Base-by-base conservation (phyloP, 2,329 filamentous ascomycete genomes). In the Anthostomella pinea region DNA sequence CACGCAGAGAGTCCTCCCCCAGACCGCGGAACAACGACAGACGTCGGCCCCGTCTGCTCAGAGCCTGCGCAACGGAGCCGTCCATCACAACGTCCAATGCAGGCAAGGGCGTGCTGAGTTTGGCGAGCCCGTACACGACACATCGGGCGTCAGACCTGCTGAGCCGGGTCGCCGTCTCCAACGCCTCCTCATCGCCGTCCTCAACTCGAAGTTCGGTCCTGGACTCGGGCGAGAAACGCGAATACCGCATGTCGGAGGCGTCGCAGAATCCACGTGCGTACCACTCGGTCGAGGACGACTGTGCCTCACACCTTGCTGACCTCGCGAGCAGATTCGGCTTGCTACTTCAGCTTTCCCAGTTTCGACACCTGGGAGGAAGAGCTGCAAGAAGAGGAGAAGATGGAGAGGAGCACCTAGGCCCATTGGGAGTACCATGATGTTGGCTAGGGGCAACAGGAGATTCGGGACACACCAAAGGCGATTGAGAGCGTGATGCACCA, bases 301-400 rank as follows among this genome's bases (percentile, higher is more conserved):
- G n/a, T n/a, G n/a, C n/a, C n/a, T n/a, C n/a, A n/a, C n/a, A n/a
- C n/a, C n/a, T n/a, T n/a, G n/a, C n/a, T n/a, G n/a, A n/a, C n/a
- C n/a, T n/a, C n/a, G n/a, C 30, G 6, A 25, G 16, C 43, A 64
- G 60, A 60, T 33, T 63, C 65, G 52, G 73, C 68, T 38, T 75
- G 77, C 44, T 87, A 87, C 62, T 81, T 84, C 55, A 85, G 82
- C 66, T 87, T 87, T 57, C 83, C 83, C 11, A 83, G 76, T 58
- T 86, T 85, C 59, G 83, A 87, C 53, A 73, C 79, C 42, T 85
- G 81, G 69, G 74, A 76, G 26, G 68, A 67, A 38, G 63, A 67
- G 44, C 63, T 63, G 30, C 57, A 67, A 18, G 64, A 65, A 25
- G 65, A 68, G 39, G 65, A 69, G 40, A 31, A 43, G 23, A 35